phyloP scores from a whole-genome alignment of 805 yeast species.

The Spathaspora boniae region DNA sequence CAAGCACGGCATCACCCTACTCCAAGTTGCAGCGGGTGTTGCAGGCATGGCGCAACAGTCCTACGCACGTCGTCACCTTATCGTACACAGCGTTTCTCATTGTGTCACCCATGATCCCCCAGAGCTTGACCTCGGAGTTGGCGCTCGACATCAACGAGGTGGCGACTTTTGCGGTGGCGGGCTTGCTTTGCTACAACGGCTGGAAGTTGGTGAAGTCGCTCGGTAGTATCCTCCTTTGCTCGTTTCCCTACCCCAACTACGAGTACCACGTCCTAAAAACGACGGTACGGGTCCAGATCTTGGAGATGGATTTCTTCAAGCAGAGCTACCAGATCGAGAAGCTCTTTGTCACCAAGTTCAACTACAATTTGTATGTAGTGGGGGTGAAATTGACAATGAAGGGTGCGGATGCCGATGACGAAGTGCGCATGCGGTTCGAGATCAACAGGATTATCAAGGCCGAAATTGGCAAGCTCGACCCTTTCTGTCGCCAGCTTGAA shows the following conservation, averaged over 20 bases:
- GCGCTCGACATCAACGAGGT: constrained; percentile 41
- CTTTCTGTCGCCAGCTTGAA: too few species aligned
- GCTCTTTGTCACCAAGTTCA: constrained; percentile 59
- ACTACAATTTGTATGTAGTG: constrained; percentile 56
- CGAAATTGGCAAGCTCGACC: constrained; percentile 25
- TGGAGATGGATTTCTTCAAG: constrained; percentile 49
- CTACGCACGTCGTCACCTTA: constrained; percentile 47
- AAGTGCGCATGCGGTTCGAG: constrained; percentile 51
- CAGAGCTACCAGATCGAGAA: constrained; percentile 44
- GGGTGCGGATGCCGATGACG: constrained; percentile 75
- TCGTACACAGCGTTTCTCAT: constrained; percentile 38
- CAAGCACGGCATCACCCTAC: neutral
- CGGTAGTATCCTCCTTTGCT: constrained; percentile 50
- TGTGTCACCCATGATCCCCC: constrained; percentile 39
- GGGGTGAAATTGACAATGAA: constrained; percentile 53
- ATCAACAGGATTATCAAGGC: constrained; percentile 40
- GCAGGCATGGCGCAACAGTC: constrained; percentile 28
- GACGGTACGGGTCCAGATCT: constrained; percentile 44
- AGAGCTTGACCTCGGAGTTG: constrained; percentile 21
- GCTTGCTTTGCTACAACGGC: constrained; percentile 45
- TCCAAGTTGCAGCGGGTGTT: constrained; percentile 12
- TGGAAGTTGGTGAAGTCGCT: constrained; percentile 50
- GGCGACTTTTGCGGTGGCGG: constrained; percentile 44
- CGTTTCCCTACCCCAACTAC: constrained; percentile 46
- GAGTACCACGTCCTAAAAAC: constrained; percentile 34